These are phyloP conservation scores for Aspergillus biplanus DNA, from an alignment of 495 filamentous ascomycete genomes.

Conservation along the genomic window DNA sequence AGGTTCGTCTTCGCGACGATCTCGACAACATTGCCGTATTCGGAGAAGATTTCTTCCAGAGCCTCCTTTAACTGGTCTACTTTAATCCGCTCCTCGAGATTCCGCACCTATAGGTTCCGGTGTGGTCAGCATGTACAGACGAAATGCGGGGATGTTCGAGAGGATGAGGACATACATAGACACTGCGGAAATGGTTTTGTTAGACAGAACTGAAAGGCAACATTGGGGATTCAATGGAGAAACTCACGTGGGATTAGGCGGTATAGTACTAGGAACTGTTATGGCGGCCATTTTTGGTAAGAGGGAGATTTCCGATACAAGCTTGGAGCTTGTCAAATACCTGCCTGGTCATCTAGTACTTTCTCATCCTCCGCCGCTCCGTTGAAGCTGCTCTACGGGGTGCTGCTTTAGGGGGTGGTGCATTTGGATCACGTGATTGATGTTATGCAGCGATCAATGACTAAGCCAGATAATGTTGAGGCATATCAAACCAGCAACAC, in stretches of 20 bases:
- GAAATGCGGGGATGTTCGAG: conserved; percentile 23
- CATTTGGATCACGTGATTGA: too few relatives aligned
- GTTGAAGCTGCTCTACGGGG: too few relatives aligned
- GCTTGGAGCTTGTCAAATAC: not conserved
- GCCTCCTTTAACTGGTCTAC: conserved; percentile 74
- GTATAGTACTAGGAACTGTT: conserved; percentile 30
- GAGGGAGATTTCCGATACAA: conserved; percentile 10
- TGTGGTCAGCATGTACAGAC: conserved; percentile 23
- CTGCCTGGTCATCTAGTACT: not conserved
- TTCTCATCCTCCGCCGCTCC: not conserved
- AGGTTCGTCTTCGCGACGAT: conserved; percentile 91
- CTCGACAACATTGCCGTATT: conserved; percentile 90
- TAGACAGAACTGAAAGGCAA: conserved; percentile 7
- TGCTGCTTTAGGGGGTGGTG: too few relatives aligned
- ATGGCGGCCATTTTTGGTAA: conserved; percentile 47
- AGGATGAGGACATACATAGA: conserved; percentile 49
- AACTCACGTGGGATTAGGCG: conserved; percentile 56
- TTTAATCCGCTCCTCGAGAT: conserved; percentile 93
- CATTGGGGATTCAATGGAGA: not conserved
- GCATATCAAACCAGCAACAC: too few relatives aligned
- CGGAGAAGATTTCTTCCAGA: conserved; percentile 78
- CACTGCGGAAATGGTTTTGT: conserved; percentile 41
- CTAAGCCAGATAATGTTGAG: too few relatives aligned
- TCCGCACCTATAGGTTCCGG: conserved; percentile 64
- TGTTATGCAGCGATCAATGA: too few relatives aligned